Base-by-base conservation (phyloP, 75 land plant species). In the Azolla pinnata region DNA sequence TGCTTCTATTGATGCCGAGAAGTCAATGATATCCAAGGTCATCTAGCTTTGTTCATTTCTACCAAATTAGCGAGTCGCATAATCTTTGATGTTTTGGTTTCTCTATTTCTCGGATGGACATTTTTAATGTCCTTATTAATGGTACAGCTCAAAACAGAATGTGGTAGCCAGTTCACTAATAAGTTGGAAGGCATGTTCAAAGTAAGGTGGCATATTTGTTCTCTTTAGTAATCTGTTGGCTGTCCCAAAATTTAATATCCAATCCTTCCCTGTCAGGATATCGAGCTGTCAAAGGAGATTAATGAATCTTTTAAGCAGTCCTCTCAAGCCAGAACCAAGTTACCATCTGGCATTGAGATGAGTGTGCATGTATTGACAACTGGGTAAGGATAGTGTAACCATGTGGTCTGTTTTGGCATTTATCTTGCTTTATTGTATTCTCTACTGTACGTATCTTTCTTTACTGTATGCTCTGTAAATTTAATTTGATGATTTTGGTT, bases 131-230 rank as follows among this genome's bases (percentile, higher is more conserved):
- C n/a, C n/a, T n/a, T n/a, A n/a, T n/a, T n/a, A n/a, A n/a, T n/a
- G n/a, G n/a, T 49, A 9, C 91, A 95, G 99, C 87, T 95, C 32
- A 95, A 95, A 65, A 95, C 99, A 47, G 99, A 95, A 31, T 95
- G 99, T 68, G 99, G 99, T 18, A 95, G 99, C 64, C 99, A 95
- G 55, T 95, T 95, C 59, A 95, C 99, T 1, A 95, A 95, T 65
- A 95, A 95, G 69, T 86, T 95, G 56, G 99, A 95, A 75, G 99
- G 99, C 45, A 95, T 95, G 99, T 95, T 95, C 64, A 95, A 95
- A 86, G 99, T 90, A 44, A 67, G 71, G 44, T 55, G 27, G 20
- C 40, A 35, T 12, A 35, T 5, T 48, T 48, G 9, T 48, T 20
- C 51, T 38, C 42, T 14, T 52, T 21, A 35, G 40, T 12, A 35